Base-by-base conservation (phyloP, 441 rosid genomes). In the Gossypium davidsonii region DNA sequence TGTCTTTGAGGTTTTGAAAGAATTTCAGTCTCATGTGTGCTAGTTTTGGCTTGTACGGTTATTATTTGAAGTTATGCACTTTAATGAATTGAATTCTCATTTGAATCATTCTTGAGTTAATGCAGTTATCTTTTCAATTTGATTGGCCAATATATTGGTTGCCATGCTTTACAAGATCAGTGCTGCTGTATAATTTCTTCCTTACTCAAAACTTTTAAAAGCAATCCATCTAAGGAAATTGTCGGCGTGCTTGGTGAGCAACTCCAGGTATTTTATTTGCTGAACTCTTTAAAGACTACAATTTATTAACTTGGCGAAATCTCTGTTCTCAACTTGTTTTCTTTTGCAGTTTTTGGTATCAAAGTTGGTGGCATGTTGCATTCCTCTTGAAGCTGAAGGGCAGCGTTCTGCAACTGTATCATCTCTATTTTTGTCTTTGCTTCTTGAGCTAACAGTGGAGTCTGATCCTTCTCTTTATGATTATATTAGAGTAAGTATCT, bases 71-170 rank as follows among this genome's bases (percentile, higher is more conserved):
- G 26, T 26, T 28, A 3, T 67, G 26, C 17, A 26, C 58, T 15
- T 31, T 68, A 15, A 34, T 64, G 18, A 44, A 17, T 20, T 82
- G 53, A 68, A 39, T 74, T 67, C 61, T 26, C 58, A 62, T 63
- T 59, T 20, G 10, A 73, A 72, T 74, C 37, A 12, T 48, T 74
- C 74, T 70, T 81, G 80, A 71, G 73, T 68, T 81, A 61, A 70
- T 81, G 79, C 91, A 96, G 98, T 77, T 96, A 96, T 74, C 88
- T 93, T 79, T 81, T 90, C 84, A 93, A 88, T 85, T 88, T 96
- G 90, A 83, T 87, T 69, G 99, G 96, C 60, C 97, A 90, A 85
- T 84, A 83, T 75, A 85, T 93, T 77, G 87, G 81, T 78, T 81
- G 67, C 77, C 82, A 80, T 75, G 82, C 91, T 77, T 79, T 96